Base-by-base conservation (phyloP, 2,329 filamentous ascomycete genomes). In the Penicillium glabrum region DNA sequence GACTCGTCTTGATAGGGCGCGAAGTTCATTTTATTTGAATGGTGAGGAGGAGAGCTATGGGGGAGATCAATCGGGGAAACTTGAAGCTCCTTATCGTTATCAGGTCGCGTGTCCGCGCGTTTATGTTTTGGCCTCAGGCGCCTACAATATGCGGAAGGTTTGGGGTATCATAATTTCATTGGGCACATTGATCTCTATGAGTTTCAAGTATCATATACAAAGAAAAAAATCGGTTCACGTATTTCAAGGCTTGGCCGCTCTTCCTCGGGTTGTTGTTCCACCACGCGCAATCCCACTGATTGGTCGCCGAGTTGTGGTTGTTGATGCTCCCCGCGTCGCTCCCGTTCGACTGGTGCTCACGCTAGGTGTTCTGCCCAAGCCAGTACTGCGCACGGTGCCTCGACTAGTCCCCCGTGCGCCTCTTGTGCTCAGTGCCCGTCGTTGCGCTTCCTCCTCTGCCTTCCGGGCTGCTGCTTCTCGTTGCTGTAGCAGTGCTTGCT, bases 1-100 rank as follows among this genome's bases (percentile, higher is more conserved):
- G 89, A 89, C 48, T 89, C 89, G 75, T 93, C 93, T 80, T 98
- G 95, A 78, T 98, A 99, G 37, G 95, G 95, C 46, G 95, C 95
- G 74, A 98, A 99, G 79, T 97, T 90, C 90, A 95, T 95, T 54
- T 67, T 79, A 59, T 54, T n/a, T 46, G 23, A 27, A 29, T 33
- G 29, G 33, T 61, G 31, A 43, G 43, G 21, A 53, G 49, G 53
- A 48, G 52, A 49, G 24, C 33, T 37, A 31, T 56, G 48, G 24
- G 56, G 56, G 19, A 29, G 50, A 31, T 49, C 31, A 51, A 27
- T 33, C 23, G 21, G 43, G 41, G 43, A 51, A 56, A 43, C 39
- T 23, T 33, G 16, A 58, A 55, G 46, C 53, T 60, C 46, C 61
- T 65, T 62, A 59, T 61, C 56, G 41, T 45, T 60, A 57, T 57